Percentiles rank a stretch among this genome's conserved stretches.
Evolutionary conservation across 768 basidiomycete genomes (phyloP).

Genomic region (Tricholoma terreum): DNA sequence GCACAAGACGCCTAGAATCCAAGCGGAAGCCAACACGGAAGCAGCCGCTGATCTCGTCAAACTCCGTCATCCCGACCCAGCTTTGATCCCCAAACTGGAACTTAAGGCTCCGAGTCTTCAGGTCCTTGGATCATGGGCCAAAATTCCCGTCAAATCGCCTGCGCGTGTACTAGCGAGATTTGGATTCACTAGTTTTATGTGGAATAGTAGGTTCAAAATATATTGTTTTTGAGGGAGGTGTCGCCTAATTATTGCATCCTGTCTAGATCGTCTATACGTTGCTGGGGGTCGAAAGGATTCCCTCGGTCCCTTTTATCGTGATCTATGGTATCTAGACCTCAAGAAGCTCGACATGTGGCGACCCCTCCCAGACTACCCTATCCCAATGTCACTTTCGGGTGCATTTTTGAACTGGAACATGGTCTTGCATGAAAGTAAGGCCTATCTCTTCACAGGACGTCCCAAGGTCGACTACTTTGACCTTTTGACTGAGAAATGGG

Average conservation of each 20-base stretch:
- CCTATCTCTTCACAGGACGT: conserved; percentile 35
- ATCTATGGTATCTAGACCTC: conserved; percentile 26
- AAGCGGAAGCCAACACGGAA: not conserved
- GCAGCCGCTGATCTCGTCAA: conserved; percentile 5
- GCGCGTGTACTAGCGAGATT: conserved; percentile 13
- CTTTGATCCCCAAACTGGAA: conserved; percentile 9
- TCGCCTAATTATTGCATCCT: no score
- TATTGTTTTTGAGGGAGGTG: not conserved
- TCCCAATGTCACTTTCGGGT: conserved; percentile 8
- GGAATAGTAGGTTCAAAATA: conserved; percentile 22
- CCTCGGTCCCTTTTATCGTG: conserved; percentile 25
- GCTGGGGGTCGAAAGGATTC: conserved; percentile 24
- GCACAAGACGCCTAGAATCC: conserved; percentile 12
- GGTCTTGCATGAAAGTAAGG: conserved; percentile 26
- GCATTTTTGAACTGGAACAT: conserved; percentile 23
- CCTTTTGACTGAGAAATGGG: conserved; percentile 33
- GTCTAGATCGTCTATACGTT: conserved; percentile 25
- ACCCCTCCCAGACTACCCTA: conserved; percentile 24
- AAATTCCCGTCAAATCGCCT: conserved; percentile 19
- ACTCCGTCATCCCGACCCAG: conserved; percentile 29
- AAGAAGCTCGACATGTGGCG: conserved; percentile 23
- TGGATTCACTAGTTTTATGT: conserved; percentile 25
- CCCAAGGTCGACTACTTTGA: conserved; percentile 32
- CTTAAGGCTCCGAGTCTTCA: conserved; percentile 23
- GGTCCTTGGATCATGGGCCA: conserved; percentile 35